These are phyloP conservation scores for Lepiota venenata DNA, from an alignment of 768 basidiomycete genomes.

Conservation along the genomic window DNA sequence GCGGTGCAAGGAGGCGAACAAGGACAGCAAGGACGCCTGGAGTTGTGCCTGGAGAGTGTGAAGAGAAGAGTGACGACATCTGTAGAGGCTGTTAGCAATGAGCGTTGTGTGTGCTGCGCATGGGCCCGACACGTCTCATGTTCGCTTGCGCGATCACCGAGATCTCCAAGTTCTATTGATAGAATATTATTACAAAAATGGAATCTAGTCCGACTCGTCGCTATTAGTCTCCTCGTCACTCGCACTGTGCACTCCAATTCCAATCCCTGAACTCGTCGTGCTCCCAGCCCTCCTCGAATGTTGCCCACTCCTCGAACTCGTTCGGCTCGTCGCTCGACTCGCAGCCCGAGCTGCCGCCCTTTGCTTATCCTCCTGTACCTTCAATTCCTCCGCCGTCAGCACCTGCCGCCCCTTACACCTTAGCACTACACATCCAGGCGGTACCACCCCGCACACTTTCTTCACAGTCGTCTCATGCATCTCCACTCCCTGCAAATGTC, in stretches of 20 bases:
- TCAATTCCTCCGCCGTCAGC: constrained; percentile 46
- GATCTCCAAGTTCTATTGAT: no score
- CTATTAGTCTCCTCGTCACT: constrained; percentile 5
- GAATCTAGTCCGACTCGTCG: constrained; percentile 1
- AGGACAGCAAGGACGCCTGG: constrained; percentile 24
- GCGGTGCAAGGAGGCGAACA: constrained; percentile 17
- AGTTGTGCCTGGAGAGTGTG: constrained; percentile 4
- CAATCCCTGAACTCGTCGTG: neutral
- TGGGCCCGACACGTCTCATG: no score
- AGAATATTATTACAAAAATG: no score
- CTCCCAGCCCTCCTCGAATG: constrained; percentile 1
- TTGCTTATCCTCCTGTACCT: constrained; percentile 41
- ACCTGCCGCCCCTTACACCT: constrained; percentile 45
- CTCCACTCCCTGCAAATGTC: constrained; percentile 62
- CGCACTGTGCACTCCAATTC: constrained; percentile 1
- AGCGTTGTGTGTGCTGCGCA: no score
- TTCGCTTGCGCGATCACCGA: no score
- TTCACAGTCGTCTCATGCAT: constrained; percentile 40
- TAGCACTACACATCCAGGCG: constrained; percentile 58
- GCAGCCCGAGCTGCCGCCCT: constrained; percentile 16
- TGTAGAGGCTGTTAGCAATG: no score
- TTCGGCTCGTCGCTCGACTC: constrained; percentile 2
- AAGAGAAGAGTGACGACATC: no score
- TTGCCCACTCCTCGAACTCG: constrained; percentile 18
- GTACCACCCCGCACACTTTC: constrained; percentile 43